Evolutionary conservation across 179 eudicot species (phyloP).

Genomic region (Corrigiola litoralis): DNA sequence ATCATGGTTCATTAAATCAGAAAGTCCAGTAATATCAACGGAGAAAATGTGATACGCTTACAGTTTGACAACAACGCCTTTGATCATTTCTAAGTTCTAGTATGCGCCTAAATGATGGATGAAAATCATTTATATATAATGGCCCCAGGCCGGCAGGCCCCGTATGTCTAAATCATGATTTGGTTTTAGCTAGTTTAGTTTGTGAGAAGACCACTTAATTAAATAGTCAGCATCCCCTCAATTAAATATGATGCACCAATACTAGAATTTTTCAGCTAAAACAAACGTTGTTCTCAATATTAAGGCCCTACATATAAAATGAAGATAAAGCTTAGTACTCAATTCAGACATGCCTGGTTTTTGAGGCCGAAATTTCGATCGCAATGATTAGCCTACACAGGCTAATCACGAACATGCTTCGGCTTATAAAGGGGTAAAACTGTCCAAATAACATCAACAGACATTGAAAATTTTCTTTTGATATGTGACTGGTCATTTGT

Average conservation of each 20-base stretch:
- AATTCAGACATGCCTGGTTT: not conserved
- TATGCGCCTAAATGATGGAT: not conserved
- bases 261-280: slow-evolving; percentile 2
- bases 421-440: too few relatives aligned
- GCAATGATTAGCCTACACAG: too few relatives aligned
- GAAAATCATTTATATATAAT: not conserved
- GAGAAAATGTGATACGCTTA: too few relatives aligned
- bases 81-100: too few relatives aligned
- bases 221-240: slow-evolving; percentile 11
- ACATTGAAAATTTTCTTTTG: too few relatives aligned
- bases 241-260: not conserved
- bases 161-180: slow-evolving; percentile 2
- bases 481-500: too few relatives aligned
- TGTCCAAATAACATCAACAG: too few relatives aligned
- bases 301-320: not conserved
- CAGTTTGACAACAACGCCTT: too few relatives aligned
- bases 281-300: not conserved
- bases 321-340: not conserved
- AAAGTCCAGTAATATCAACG: too few relatives aligned
- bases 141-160: not conserved
- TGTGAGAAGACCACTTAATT: not conserved
- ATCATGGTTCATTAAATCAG: too few relatives aligned
- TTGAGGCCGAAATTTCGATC: not conserved
- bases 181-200: not conserved
- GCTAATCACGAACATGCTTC: too few relatives aligned